Evolutionary conservation across 2,329 filamentous ascomycete species (phyloP).

Genomic region (Calonectria leucothoes): DNA sequence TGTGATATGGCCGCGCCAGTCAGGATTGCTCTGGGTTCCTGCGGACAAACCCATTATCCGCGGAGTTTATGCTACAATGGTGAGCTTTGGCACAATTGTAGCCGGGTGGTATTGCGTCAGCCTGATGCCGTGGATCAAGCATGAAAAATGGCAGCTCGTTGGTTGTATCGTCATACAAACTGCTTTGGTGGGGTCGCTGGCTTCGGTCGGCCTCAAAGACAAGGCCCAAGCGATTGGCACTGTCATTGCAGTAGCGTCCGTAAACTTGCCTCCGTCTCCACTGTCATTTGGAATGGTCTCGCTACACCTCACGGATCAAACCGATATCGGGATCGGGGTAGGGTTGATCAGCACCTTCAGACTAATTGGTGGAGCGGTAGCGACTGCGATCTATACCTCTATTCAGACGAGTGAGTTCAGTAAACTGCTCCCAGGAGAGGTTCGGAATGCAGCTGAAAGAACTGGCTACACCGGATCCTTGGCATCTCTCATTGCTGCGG

Average conservation of each 20-base stretch:
- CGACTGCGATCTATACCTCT: constrained; percentile 50
- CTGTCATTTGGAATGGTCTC: constrained; percentile 48
- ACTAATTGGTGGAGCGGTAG: constrained; percentile 48
- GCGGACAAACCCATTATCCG: constrained; percentile 37
- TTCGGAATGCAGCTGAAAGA: constrained; percentile 27
- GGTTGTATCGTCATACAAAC: constrained; percentile 44
- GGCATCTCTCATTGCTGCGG: constrained; percentile 36
- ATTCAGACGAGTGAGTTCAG: constrained; percentile 46
- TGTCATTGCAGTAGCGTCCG: constrained; percentile 41
- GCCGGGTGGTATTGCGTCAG: constrained; percentile 41
- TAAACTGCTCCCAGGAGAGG: constrained; percentile 24
- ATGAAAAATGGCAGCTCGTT: constrained; percentile 47
- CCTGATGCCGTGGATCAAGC: constrained; percentile 38
- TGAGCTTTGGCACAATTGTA: constrained; percentile 35
- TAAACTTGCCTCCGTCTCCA: constrained; percentile 43
- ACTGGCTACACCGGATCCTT: constrained; percentile 31
- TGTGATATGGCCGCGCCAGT: constrained; percentile 41
- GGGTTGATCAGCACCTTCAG: constrained; percentile 48
- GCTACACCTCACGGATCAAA: constrained; percentile 48
- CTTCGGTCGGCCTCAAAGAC: constrained; percentile 44
- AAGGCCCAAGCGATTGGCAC: constrained; percentile 47
- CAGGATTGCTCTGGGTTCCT: constrained; percentile 36
- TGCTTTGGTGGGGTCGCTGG: constrained; percentile 45
- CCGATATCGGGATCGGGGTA: constrained; percentile 49
- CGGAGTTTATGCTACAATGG: constrained; percentile 40